Conservation (phyloP, 1,139 yeast species). For the Saccharomyces hybrid region DNA sequence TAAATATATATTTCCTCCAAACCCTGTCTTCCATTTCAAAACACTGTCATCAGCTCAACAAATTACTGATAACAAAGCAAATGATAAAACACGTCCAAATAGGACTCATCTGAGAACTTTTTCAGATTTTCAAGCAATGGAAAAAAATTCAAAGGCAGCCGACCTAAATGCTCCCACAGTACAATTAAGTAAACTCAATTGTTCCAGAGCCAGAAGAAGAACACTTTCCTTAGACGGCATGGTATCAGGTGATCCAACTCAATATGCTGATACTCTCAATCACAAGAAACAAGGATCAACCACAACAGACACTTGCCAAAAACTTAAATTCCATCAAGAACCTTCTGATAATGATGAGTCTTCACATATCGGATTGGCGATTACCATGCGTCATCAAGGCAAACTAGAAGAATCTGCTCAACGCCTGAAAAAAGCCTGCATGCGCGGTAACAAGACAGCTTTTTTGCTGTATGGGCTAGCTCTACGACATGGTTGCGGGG, state of each 20-base stretch:
- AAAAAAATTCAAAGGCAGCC: background rate
- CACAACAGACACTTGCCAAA: background rate
- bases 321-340: background rate
- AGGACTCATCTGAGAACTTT: conserved; percentile 9
- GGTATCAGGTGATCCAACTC: background rate
- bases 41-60: background rate
- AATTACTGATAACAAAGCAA: background rate
- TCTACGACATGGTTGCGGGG: conserved; percentile 64
- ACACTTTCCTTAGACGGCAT: background rate
- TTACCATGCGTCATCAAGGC: conserved; percentile 48
- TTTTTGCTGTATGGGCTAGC: conserved; percentile 69
- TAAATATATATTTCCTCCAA: conserved; percentile 11
- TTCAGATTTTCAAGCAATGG: conserved; percentile 6
- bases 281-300: background rate
- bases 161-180: background rate
- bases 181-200: background rate
- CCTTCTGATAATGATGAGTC: conserved; percentile 7
- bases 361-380: conserved; percentile 35
- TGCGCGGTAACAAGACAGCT: conserved; percentile 52
- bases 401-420: conserved; percentile 63
- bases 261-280: background rate
- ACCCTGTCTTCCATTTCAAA: conserved; percentile 8
- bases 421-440: conserved; percentile 43
- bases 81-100: conserved; percentile 2
- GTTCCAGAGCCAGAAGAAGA: conserved; percentile 5